Base-by-base conservation (phyloP, 805 yeast genomes). In the Spathaspora girioi region DNA sequence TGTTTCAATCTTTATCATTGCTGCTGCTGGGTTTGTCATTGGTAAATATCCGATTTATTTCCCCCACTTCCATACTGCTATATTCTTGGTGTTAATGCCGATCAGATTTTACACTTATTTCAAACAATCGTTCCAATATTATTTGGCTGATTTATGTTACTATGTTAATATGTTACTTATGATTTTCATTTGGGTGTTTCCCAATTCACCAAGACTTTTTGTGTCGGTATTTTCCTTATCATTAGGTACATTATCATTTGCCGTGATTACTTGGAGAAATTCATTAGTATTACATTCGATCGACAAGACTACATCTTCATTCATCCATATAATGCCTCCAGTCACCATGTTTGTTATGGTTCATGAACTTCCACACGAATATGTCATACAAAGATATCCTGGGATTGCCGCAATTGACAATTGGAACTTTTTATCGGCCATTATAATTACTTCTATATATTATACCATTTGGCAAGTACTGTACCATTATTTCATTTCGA, bases 201-300 rank as follows among this genome's bases (percentile, higher is more conserved):
- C 99, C 0, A 61, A 75, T 32, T 88, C 96, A 2, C 75, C 77
- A 40, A 79, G 84, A 58, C 73, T 93, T 20, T 93, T 87, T 69
- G 82, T 89, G 14, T 80, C 93, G 2, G 90, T 96, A 57, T 92
- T 89, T 68, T 87, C 97, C 9, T 82, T 93, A 54, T 79, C 94
- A 1, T 84, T 87, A 71, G 99, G 98, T 1, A 89, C 97, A 0
- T 70, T 93, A 50, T 81, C 96, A 5, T 92, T 89, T 79, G 97
- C 97, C 0, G 97, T 93, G 19, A 84, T 93, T 43, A 89, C 97
- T 0, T 93, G 98, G 99, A 78, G 96, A 59, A 93, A 93, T 66
- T 91, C 97, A 6, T 75, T 93, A 50, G 98, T 93, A 8, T 75
- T 93, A 46, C 99, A 93, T 64, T 85, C 93, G 11, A 80, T 93